phyloP scores from a whole-genome alignment of 768 basidiomycete species.

The Neoboletus brunneissimus region DNA sequence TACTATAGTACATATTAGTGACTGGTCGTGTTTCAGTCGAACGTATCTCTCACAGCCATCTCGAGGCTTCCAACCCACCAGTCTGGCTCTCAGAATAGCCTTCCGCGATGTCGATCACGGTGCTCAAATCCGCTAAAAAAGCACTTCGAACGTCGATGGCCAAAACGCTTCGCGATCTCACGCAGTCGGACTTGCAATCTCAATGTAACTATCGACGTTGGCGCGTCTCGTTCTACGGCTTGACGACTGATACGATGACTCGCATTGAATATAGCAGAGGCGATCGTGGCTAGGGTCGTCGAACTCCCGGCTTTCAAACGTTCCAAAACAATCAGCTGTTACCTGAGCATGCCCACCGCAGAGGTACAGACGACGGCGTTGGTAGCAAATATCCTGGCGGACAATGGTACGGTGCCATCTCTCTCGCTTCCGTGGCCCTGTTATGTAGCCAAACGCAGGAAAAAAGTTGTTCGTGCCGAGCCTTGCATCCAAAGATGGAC shows the following conservation, averaged over 20 bases:
- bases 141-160: constrained; percentile 51
- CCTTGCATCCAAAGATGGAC: constrained; percentile 42
- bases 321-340: constrained; percentile 62
- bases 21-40: neutral
- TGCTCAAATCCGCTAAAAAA: constrained; percentile 45
- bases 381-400: constrained; percentile 49
- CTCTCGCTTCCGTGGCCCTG: neutral
- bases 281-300: constrained; percentile 47
- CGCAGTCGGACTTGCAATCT: constrained; percentile 44
- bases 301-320: constrained; percentile 49
- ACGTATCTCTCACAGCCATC: neutral
- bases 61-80: neutral
- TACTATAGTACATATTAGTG: neutral
- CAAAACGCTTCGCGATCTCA: constrained; percentile 43
- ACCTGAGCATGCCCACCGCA: constrained; percentile 73
- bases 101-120: constrained; percentile 27
- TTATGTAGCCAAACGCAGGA: constrained; percentile 35
- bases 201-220: constrained; percentile 49
- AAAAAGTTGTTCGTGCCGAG: constrained; percentile 72
- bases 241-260: constrained; percentile 1
- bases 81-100: neutral
- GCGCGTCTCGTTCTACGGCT: neutral
- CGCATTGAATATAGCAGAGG: constrained; percentile 20
- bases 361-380: constrained; percentile 62
- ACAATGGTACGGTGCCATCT: constrained; percentile 41